Base-by-base conservation (phyloP, 1,284 basidiomycete genomes). In the Lignosus rhinocerotis region DNA sequence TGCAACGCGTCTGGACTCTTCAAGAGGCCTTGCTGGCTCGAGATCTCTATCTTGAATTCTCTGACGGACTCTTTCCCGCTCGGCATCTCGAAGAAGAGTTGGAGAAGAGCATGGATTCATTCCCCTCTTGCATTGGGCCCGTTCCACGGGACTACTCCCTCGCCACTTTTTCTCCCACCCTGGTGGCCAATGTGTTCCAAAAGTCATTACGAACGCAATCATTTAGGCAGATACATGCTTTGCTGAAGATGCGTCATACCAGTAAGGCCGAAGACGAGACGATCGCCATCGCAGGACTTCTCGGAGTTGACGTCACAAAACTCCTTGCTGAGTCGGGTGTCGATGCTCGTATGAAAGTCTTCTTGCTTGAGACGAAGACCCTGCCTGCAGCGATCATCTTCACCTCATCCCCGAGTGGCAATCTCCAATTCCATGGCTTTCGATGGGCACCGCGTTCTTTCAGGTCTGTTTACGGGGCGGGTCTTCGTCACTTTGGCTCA, bases 1-100 rank as follows among this genome's bases (percentile, higher is more conserved):
- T 60, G 51, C 60, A 60, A 45, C 64, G 64, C 4, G 36, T 66
- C 5, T 66, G 64, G 64, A 66, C 64, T 6, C 54, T 66, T 3
- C 64, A 66, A 25, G 64, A 66, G 38, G 64, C 51, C 2, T 17
- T 64, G 25, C 57, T 66, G 12, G 59, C 62, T 12, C 57, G 51
- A 12, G 53, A 56, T n/a, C 60, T 66, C 43, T 42, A 38, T 41
- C 61, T 63, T 51, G 61, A 62, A 25, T 30, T 46, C 21, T 14
- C 44, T 11, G 44, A 46, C 31, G 21, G 25, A 12, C 10, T 46
- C 25, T 9, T 0, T 31, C 30, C 25, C 11, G 31, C 31, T 25
- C 21, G 11, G 19, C 45, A 21, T 25, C 45, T 34, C 30, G 45
- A 7, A 17, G 30, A 47, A 8, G 33, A 6, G 14, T 47, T 10